phyloP scores from a whole-genome alignment of 495 filamentous ascomycete genomes.

The Cercophora scortea region DNA sequence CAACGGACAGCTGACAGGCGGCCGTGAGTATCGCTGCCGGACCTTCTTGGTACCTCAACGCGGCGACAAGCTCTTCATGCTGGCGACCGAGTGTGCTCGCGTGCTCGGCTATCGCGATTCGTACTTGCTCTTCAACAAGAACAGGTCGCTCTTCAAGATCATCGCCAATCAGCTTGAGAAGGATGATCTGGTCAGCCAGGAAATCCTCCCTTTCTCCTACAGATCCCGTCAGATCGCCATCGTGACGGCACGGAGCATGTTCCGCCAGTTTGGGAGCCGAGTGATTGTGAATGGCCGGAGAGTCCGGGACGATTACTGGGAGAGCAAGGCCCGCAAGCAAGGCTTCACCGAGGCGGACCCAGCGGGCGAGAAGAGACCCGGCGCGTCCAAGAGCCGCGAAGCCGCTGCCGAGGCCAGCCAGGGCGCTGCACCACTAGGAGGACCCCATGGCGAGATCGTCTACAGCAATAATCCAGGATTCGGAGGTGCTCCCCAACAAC shows the following conservation, averaged over 20 bases:
- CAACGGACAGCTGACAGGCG: conserved; percentile 73
- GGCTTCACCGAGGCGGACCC: conserved; percentile 97
- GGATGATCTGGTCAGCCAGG: conserved; percentile 89
- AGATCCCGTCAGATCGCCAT: conserved; percentile 97
- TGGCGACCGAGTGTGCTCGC: conserved; percentile 94
- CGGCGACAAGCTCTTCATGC: conserved; percentile 94
- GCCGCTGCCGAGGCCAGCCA: conserved; percentile 56
- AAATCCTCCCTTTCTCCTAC: conserved; percentile 95
- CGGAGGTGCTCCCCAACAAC: conserved; percentile 50
- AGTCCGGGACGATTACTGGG: conserved; percentile 98
- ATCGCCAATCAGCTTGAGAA: conserved; percentile 95
- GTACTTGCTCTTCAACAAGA: conserved; percentile 98
- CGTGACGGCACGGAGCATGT: conserved; percentile 98
- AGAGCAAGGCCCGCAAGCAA: conserved; percentile 91
- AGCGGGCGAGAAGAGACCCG: conserved; percentile 93
- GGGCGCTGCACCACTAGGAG: conserved; percentile 41
- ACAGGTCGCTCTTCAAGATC: conserved; percentile 93
- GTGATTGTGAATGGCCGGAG: conserved; percentile 84
- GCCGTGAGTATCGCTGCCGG: conserved; percentile 83
- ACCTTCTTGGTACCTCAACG: conserved; percentile 89
- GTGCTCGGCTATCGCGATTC: conserved; percentile 95
- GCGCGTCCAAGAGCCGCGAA: conserved; percentile 81
- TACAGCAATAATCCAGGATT: conserved; percentile 70
- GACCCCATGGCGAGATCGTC: conserved; percentile 65
- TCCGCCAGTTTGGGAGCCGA: conserved; percentile 95